Base-by-base conservation (phyloP, 1,139 yeast species). In the Wickerhamiella pararugosa region DNA sequence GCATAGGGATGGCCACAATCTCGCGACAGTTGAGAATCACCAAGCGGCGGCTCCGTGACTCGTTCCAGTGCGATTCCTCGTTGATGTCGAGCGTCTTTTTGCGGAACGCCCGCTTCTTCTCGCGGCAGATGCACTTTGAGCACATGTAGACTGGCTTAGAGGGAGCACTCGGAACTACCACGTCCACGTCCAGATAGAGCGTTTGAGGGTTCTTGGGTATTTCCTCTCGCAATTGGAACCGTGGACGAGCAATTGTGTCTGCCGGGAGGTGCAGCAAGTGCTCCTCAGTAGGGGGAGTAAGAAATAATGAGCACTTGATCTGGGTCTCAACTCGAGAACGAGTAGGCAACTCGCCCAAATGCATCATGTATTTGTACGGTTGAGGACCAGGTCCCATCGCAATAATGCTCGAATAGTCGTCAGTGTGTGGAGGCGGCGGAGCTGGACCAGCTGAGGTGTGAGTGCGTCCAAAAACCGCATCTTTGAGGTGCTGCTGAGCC, bases 321-420 rank as follows among this genome's bases (percentile, higher is more conserved):
- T 90, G 97, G 21, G 96, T 90, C 61, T 90, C 98, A 5, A 90
- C 97, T 50, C 98, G 72, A 7, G 95, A 83, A 52, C 76, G 76
- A 7, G 71, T 62, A 1, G 96, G 96, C 40, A 87, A 63, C 43
- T 76, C 79, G 8, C 69, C 63, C 1, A 86, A 64, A 29, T 63
- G 61, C 46, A 87, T 55, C 43, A 69, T 64, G 59, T 75, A 80
- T 44, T 44, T 40, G 42, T 37, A 45, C 7, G 42, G 40, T 8
- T 43, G 43, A 25, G 50, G 34, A 27, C 43, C 46, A n/a, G 34
- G 30, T 26, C 38, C 38, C 8, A 29, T 30, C 9, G 38, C 38
- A 2, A 43, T 34, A 6, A 39, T 32, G 10, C 32, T 37, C 21
- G 39, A 32, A 31, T 34, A 40, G 10, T 42, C 44, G n/a, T 42